These are phyloP conservation scores for Aspergillus fischeri DNA, from an alignment of 2,329 filamentous ascomycete genomes.

Conservation along the genomic window DNA sequence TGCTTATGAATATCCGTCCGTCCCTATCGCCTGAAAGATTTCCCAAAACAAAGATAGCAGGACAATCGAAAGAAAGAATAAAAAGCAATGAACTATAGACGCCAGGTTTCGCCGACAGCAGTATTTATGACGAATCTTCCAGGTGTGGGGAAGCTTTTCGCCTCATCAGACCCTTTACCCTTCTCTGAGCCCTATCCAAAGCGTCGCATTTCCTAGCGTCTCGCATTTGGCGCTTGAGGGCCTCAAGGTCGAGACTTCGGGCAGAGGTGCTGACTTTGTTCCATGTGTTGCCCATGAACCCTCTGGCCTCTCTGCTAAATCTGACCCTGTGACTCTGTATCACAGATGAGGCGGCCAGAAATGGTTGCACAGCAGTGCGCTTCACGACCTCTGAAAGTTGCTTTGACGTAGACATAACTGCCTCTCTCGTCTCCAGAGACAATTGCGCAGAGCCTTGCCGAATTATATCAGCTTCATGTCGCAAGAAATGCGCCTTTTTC, in stretches of 20 bases:
- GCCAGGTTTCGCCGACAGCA: background rate
- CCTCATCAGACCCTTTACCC: conserved; percentile 28
- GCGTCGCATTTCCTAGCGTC: conserved; percentile 24
- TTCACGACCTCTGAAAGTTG: conserved; percentile 31
- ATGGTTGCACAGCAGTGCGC: conserved; percentile 27
- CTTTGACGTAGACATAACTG: conserved; percentile 30
- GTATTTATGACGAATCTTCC: conserved; percentile 4
- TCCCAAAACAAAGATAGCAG: background rate
- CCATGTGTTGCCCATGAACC: conserved; percentile 27
- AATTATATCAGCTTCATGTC: conserved; percentile 25
- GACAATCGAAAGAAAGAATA: background rate
- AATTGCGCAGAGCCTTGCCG: conserved; percentile 22
- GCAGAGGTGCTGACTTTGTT: conserved; percentile 22
- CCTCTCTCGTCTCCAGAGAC: conserved; percentile 18
- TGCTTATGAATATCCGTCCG: background rate
- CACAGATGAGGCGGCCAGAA: conserved; percentile 27
- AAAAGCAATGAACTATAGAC: background rate
- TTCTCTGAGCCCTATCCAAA: conserved; percentile 33
- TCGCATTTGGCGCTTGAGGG: conserved; percentile 26
- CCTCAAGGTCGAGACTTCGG: conserved; percentile 19
- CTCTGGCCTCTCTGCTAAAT: conserved; percentile 25
- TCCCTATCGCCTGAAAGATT: background rate
- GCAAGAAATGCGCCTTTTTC: conserved; percentile 31
- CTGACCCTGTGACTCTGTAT: conserved; percentile 27
- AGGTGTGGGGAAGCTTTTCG: conserved; percentile 12